Evolutionary conservation across 352 stramenopile species (phyloP), one percentile per base, ranked within the genome.

Genomic region (Phytophthora hibernalis): DNA sequence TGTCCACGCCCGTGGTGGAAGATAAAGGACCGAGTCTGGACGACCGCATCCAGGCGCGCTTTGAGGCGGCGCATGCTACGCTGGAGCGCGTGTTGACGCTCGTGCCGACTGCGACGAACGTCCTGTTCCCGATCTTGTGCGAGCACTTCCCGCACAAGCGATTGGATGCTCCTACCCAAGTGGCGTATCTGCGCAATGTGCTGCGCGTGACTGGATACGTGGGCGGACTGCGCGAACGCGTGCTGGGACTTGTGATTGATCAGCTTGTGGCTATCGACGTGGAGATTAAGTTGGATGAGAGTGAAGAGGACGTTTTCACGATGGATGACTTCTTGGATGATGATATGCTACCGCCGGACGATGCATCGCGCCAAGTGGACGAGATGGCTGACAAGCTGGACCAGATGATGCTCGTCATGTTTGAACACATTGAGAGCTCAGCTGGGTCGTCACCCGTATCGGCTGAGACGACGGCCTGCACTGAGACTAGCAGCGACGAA

Each of bases 301-400:
- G 85, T 22, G 88, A 96, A 52, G 85, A 93, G 61, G 87, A 96
- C 43, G 77, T 91, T 31, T 91, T 91, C 59, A 91, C 86, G 10
- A 89, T 91, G 80, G 83, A 92, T 31, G 84, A 92, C 59, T 93
- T 95, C 31, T 62, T 92, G 1, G 84, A 93, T 24, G 87, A 94
- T 50, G 86, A 94, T 31, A 64, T 96, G 54, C 51, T 94, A 21
- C 81, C 85, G 22, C 79, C 74, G 26, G 65, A 85, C 31, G 74
- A 79, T 40, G 43, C 70, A 7, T 65, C 61, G 33, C 63, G 63
- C 12, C 68, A 84, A 24, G 61, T 96, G 22, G 85, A 96, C 44
- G 84, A 91, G 48, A 95, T 95, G 81, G 87, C 88, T 0, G 84
- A 97, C 49, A 97, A 96, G 56, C 75, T 97, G 6, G 90, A 97